phyloP scores from a whole-genome alignment of 495 filamentous ascomycete genomes.

The Aspergillus coremiiformis region DNA sequence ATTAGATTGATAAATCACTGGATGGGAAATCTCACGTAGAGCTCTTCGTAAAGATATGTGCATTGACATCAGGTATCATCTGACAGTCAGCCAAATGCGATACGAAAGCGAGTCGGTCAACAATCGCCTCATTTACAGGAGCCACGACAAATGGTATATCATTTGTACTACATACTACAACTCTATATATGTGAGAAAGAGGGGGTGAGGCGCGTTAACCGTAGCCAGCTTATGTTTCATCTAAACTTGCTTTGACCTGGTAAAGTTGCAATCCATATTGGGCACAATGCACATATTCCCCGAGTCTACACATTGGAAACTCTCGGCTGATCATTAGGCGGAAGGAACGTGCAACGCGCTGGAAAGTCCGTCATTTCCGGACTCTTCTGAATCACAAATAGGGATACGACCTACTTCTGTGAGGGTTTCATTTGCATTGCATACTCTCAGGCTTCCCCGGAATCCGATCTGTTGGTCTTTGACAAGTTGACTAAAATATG shows the following conservation, averaged over 20 bases:
- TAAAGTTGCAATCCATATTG: neutral
- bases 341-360: neutral
- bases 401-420: neutral
- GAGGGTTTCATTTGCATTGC: slow-evolving; percentile 5
- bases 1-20: neutral
- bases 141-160: neutral
- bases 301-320: neutral
- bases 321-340: slow-evolving; percentile 2
- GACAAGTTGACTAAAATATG: neutral
- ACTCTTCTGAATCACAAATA: neutral
- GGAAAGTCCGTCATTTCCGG: slow-evolving; percentile 4
- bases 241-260: neutral
- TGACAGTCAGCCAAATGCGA: neutral
- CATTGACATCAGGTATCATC: neutral
- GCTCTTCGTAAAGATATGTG: neutral
- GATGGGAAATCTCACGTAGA: neutral
- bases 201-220: neutral
- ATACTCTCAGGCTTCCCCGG: neutral
- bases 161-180: neutral
- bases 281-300: neutral
- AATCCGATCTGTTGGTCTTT: neutral
- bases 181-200: neutral
- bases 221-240: neutral
- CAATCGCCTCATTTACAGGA: neutral
- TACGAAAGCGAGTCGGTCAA: neutral